These are phyloP conservation scores for Penicillium coprophilum DNA, from an alignment of 495 filamentous ascomycete species.

Conservation along the genomic window DNA sequence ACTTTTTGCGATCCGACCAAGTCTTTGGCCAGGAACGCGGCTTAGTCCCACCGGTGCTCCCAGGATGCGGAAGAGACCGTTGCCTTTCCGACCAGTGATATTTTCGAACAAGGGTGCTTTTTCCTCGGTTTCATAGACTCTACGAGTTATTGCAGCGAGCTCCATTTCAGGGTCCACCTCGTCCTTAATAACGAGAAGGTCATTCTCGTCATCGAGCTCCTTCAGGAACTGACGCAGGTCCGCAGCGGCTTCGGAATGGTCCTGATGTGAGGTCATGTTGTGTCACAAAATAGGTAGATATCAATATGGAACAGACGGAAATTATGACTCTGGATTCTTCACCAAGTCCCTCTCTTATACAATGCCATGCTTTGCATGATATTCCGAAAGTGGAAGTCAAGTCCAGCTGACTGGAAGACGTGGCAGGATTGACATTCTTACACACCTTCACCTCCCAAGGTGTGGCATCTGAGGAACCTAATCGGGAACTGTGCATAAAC, in stretches of 20 bases:
- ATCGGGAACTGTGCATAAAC: background rate
- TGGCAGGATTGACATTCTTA: too few species aligned
- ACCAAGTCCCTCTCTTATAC: background rate
- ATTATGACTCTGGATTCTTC: background rate
- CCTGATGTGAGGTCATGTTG: background rate
- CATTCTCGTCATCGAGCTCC: slow-evolving; percentile 32
- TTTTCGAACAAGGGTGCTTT: slow-evolving; percentile 44
- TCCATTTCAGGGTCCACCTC: slow-evolving; percentile 38
- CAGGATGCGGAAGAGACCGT: slow-evolving; percentile 41
- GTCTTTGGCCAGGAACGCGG: slow-evolving; percentile 15
- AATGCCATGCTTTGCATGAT: background rate
- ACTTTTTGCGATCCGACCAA: slow-evolving; percentile 34
- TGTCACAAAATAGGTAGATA: background rate
- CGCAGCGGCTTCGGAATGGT: background rate
- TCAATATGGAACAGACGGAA: background rate
- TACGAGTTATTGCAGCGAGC: slow-evolving; percentile 35
- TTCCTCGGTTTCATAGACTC: slow-evolving; percentile 36
- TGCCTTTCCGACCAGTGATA: slow-evolving; percentile 27
- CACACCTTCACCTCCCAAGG: too few species aligned
- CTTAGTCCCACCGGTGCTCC: slow-evolving; percentile 36
- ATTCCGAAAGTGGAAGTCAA: too few species aligned
- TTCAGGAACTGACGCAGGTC: slow-evolving; percentile 36
- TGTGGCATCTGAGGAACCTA: too few species aligned
- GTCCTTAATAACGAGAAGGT: slow-evolving; percentile 34
- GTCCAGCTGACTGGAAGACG: too few species aligned